Evolutionary conservation across 805 yeast species (phyloP), one percentile per base, ranked within the genome.

Genomic region (Wickerhamomyces pijperi): DNA sequence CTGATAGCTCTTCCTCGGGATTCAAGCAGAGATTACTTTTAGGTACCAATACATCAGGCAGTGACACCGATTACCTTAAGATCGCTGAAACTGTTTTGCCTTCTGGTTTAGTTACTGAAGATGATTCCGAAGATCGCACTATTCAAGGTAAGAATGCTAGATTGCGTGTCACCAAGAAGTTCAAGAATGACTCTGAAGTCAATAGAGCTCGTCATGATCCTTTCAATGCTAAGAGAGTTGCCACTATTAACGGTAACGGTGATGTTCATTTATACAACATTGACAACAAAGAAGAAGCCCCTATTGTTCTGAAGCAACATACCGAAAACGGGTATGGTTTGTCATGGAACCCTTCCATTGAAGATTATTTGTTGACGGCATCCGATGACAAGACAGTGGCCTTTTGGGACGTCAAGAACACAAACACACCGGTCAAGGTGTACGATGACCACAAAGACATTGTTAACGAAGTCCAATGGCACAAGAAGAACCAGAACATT

Each of bases 381-480:
- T 67, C 87, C 0, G 90, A 82, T 55, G 94, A 83, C 55, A 60
- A 65, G 33, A 67, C 76, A 0, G 65, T 80, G 19, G 83, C 76
- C 1, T 46, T 80, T 3, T 76, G 87, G 72, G 82, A 81, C 47
- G 58, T 70, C 1, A 42, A 34, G n/a, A 39, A 39, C 12, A 41
- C 49, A 3, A 37, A 39, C 2, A 32, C 48, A 1, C 69, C 69
- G n/a, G 15, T 41, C 0, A 45, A 52, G 3, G 59, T 63, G 2
- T 59, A 63, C 46, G 50, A 43, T 3, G 39, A 48, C 7, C 85
- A 80, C 46, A 47, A 54, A 0, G 78, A 74, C 46, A 77, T 79
- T 28, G 85, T 83, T 13, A 83, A 83, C 49, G 92, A 82, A 50
- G 80, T 76, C 17, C 74, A 78, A 58, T 83, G 88, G 85, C 82